Evolutionary conservation across 2,329 filamentous ascomycete species (phyloP), one percentile per base, ranked within the genome.

Genomic region (Diaporthe amygdali): DNA sequence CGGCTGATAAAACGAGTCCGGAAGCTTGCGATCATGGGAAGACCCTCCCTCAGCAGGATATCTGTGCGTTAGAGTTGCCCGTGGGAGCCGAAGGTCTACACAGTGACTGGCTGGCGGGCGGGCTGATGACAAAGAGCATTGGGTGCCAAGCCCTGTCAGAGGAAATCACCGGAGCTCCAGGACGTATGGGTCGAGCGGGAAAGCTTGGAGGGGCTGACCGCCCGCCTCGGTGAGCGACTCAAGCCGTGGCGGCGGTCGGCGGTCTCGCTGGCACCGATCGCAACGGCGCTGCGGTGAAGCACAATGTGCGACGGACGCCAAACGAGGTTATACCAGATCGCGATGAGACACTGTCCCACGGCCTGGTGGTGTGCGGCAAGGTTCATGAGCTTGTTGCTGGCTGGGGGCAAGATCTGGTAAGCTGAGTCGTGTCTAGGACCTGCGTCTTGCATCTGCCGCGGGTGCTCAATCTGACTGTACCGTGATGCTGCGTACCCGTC

Each of bases 261-360:
- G 39, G 51, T 59, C 22, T n/a, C n/a, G 27, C 27, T 68, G 30
- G n/a, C 52, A 30, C 46, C 30, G 52, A 68, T 68, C 51, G 32
- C 52, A 55, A 55, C 46, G 66, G 66, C 66, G 66, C 52, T 59
- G 66, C 51, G 44, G 66, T 59, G 52, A 47, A 47, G 41, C 54
- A 30, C 49, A 68, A 47, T 46, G 66, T 68, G 66, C 46, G 66
- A 59, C 66, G 41, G 66, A 59, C 66, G 41, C 66, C 46, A 56
- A 41, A 47, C 52, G 66, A 68, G 66, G 66, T 68, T 39, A 68
- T 68, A 68, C 66, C 66, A 68, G 66, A 68, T 68, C 66, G 52
- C 66, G 30, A 55, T 68, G 66, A 55, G 66, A 68, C 66, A 56
- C 14, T 49, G 17, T n/a, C 20, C 39, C 37, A 30, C 63, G 52